Base-by-base conservation (phyloP, 2,329 filamentous ascomycete species). In the Pseudogymnoascus sp. region DNA sequence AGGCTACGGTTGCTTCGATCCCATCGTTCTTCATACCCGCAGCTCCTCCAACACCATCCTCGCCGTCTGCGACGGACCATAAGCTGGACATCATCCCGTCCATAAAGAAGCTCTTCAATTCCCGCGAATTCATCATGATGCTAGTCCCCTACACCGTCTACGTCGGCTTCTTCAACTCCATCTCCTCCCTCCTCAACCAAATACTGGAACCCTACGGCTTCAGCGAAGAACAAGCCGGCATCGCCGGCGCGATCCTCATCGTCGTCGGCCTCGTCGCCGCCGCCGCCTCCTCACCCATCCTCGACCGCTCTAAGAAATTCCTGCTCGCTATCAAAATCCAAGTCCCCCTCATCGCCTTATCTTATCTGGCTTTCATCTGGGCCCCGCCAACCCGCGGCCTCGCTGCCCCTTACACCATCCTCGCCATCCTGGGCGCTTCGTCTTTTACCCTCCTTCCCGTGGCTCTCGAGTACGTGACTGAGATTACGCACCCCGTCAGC, bases 111-210 rank as follows among this genome's bases (percentile, higher is more conserved):
- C 74, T 92, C 48, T 71, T 80, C 55, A 72, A 70, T 33, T 89
- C 85, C 4, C 78, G 82, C 15, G 87, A 93, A 71, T 88, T 96
- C 74, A 96, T 87, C 82, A 82, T 96, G 65, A 76, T 97, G 66
- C 78, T 92, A 64, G 69, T 92, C 64, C 87, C 92, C n/a, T 97
- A 93, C 76, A 77, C 83, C 66, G 75, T 92, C 69, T 96, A 92
- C 74, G 90, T 96, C 64, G 92, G 89, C 69, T 87, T 94, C 77
- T 99, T 99, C 85, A 97, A 97, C 80, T 88, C 88, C 67, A 79
- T 92, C 67, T 95, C 92, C 59, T 89, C 89, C 1, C 83, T 97
- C 1, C 81, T 97, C 8, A 96, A 93, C 77, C 29, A 97, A 72
- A 90, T 97, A 72, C 83, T 97, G 66, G 79, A 84, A 39, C 94